phyloP scores from a whole-genome alignment of 371 early-diverging fungal genomes.

The Mucor lusitanicus region DNA sequence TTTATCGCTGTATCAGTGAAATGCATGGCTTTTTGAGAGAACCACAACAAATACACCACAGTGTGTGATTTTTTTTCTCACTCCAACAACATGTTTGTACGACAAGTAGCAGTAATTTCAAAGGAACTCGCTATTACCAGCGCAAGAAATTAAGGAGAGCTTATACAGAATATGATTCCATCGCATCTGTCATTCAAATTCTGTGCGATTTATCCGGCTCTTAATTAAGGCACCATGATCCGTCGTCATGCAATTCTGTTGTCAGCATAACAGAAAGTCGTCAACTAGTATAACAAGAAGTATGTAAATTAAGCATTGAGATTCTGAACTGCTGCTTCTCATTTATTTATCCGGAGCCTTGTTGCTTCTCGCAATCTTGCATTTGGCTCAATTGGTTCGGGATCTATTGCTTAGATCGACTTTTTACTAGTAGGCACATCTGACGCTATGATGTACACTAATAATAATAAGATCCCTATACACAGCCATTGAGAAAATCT shows the following conservation, averaged over 20 bases:
- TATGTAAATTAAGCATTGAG: not conserved
- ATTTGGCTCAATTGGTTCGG: not conserved
- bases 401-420: not conserved
- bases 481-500: not conserved
- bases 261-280: not conserved
- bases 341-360: not conserved
- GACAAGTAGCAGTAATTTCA: not conserved
- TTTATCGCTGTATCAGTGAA: not conserved
- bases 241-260: not conserved
- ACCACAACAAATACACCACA: not conserved
- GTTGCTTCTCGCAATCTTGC: not conserved
- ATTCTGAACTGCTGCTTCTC: no score
- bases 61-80: slow-evolving; percentile 1
- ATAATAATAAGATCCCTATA: not conserved
- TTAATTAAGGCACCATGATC: not conserved
- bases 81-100: not conserved
- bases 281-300: not conserved
- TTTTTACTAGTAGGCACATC: not conserved
- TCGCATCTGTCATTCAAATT: not conserved
- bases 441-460: not conserved
- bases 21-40: not conserved
- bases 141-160: not conserved
- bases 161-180: not conserved
- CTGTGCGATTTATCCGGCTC: not conserved
- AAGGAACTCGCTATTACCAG: not conserved